Conservation (phyloP, 1,139 yeast species). For the Magnusiomyces sp. region DNA sequence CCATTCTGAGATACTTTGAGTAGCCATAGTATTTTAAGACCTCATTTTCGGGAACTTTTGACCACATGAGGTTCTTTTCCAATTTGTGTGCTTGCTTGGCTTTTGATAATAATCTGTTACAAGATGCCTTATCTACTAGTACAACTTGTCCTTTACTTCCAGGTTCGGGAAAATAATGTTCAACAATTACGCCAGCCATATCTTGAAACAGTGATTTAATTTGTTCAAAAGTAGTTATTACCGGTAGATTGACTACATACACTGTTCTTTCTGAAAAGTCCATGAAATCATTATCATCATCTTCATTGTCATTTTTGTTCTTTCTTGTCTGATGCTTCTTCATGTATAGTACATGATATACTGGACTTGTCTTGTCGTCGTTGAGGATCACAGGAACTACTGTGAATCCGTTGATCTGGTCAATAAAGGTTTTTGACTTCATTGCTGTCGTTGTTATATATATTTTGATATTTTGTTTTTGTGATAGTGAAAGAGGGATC, state of each 20-base stretch:
- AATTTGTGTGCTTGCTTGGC: conserved; percentile 33
- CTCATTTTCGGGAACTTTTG: conserved; percentile 10
- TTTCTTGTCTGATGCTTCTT: conserved; percentile 23
- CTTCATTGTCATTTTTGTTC: conserved; percentile 12
- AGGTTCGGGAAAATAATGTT: conserved; percentile 30
- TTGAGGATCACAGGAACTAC: conserved; percentile 43
- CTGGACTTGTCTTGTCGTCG: conserved; percentile 16
- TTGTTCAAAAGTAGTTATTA: conserved; percentile 44
- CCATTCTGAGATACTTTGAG: conserved; percentile 30
- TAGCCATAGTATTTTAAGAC: conserved; percentile 14
- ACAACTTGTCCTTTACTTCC: conserved; percentile 52
- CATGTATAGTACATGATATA: conserved; percentile 26
- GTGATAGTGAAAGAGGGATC: no score
- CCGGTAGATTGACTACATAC: conserved; percentile 72
- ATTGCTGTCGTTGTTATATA: background rate
- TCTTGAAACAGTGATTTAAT: conserved; percentile 52
- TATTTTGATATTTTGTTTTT: background rate
- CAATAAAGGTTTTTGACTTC: conserved; percentile 14
- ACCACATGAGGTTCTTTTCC: conserved; percentile 2
- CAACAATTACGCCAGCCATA: conserved; percentile 53
- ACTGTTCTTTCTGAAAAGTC: conserved; percentile 47
- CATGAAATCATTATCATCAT: conserved; percentile 17
- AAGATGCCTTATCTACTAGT: conserved; percentile 68
- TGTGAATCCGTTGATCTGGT: conserved; percentile 45
- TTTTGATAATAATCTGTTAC: conserved; percentile 55